A percentile compares a stretch with the other conserved stretches of the same genome.
Evolutionary conservation across 208 protist genomes (phyloP).

Genomic region (Angomonas ambiguus): DNA sequence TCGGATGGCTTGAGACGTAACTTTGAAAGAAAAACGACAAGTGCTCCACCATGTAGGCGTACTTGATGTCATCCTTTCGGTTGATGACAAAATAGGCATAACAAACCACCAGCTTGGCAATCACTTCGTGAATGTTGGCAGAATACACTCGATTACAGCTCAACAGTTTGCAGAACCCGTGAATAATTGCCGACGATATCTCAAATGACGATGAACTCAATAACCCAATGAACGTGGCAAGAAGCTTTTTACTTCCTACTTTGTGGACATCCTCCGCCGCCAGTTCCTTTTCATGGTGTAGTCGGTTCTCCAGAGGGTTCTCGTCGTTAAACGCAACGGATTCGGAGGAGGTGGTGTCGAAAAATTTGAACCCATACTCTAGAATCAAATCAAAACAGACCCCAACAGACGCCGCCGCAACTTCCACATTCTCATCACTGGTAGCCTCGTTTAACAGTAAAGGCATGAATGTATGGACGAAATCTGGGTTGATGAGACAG

Average conservation of each 20-base stretch:
- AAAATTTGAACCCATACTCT: slow-evolving; percentile 88
- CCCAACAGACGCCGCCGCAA: slow-evolving; percentile 62
- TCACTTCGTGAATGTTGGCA: slow-evolving; percentile 38
- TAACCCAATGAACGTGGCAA: slow-evolving; percentile 47
- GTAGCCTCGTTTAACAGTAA: slow-evolving; percentile 68
- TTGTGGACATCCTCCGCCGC: slow-evolving; percentile 83
- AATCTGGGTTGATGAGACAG: slow-evolving; percentile 82
- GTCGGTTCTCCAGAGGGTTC: slow-evolving; percentile 40
- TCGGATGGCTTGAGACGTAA: slow-evolving; percentile 74
- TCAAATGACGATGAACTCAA: slow-evolving; percentile 27
- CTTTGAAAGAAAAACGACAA: slow-evolving; percentile 76
- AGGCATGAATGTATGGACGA: slow-evolving; percentile 89
- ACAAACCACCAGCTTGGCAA: slow-evolving; percentile 47
- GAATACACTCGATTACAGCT: slow-evolving; percentile 78
- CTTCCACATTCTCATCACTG: slow-evolving; percentile 8
- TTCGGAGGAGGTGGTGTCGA: slow-evolving; percentile 30
- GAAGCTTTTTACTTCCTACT: slow-evolving; percentile 59
- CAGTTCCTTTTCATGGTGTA: slow-evolving; percentile 68
- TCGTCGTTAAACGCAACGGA: slow-evolving; percentile 24
- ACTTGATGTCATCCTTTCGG: slow-evolving; percentile 22
- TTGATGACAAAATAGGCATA: slow-evolving; percentile 33
- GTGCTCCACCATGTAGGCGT: slow-evolving; percentile 58
- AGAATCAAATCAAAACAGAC: slow-evolving; percentile 80
- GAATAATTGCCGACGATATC: slow-evolving; percentile 23
- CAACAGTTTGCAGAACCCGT: slow-evolving; percentile 85